Evolutionary conservation across 2,329 filamentous ascomycete genomes (phyloP).

Genomic region (Amylocarpus encephaloides): DNA sequence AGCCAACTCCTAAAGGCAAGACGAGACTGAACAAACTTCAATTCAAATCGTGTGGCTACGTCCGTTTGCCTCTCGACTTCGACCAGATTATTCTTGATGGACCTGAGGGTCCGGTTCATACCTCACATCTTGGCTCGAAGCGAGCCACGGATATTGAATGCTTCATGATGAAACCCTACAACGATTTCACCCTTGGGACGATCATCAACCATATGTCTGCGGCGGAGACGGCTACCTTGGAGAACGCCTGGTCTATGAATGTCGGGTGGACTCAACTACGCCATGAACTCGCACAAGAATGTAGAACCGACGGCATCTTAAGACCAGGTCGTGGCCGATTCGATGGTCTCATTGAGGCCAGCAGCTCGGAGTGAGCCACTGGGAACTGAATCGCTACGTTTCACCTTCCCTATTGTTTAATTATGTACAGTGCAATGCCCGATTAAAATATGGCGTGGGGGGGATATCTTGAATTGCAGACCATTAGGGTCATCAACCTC

Average conservation of each 20-base stretch:
- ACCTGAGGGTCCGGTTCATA: slow-evolving; percentile 2
- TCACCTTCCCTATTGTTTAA: too few species aligned
- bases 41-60: slow-evolving; percentile 31
- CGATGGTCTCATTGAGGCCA: slow-evolving; percentile 23
- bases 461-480: too few species aligned
- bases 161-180: slow-evolving; percentile 29
- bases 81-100: slow-evolving; percentile 23
- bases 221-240: slow-evolving; percentile 20
- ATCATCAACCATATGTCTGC: slow-evolving; percentile 25
- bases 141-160: slow-evolving; percentile 22
- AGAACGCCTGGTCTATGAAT: slow-evolving; percentile 25
- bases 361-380: not conserved
- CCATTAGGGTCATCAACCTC: too few species aligned
- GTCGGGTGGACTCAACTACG: slow-evolving; percentile 19
- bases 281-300: slow-evolving; percentile 13
- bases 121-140: slow-evolving; percentile 16
- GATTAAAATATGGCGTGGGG: too few species aligned
- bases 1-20: slow-evolving; percentile 18
- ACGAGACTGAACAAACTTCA: slow-evolving; percentile 20
- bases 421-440: too few species aligned
- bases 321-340: slow-evolving; percentile 27
- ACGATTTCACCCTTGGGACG: slow-evolving; percentile 17
- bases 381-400: too few species aligned
- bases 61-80: slow-evolving; percentile 27
- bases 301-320: slow-evolving; percentile 22